Evolutionary conservation across 169 alveolate species (phyloP).

Genomic region (Plasmodium fragile): DNA sequence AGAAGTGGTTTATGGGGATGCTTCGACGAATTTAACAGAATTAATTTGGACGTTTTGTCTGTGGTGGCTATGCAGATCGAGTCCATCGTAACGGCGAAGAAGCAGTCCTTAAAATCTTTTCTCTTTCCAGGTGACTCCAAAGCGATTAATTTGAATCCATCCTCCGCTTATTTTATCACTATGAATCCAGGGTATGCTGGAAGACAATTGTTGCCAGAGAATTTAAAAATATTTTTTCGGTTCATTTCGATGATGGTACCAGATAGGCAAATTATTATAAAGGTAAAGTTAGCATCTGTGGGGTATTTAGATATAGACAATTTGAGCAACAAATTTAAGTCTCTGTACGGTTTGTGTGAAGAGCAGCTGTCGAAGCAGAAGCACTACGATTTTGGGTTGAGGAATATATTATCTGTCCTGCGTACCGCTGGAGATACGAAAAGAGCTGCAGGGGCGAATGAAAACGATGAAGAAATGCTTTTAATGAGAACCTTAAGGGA

Average conservation of each 20-base stretch:
- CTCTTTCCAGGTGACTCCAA: conserved; percentile 87
- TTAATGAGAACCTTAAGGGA: conserved; percentile 94
- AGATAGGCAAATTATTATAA: conserved; percentile 91
- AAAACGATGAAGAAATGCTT: conserved; percentile 79
- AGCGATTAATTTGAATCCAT: conserved; percentile 93
- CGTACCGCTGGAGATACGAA: conserved; percentile 94
- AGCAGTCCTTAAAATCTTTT: conserved; percentile 86
- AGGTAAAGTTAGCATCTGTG: conserved; percentile 95
- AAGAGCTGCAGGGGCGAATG: conserved; percentile 96
- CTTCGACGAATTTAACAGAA: conserved; percentile 98
- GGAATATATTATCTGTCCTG: conserved; percentile 96
- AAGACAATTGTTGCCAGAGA: conserved; percentile 97
- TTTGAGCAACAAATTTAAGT: conserved; percentile 94
- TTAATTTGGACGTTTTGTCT: conserved; percentile 96
- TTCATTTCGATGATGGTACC: conserved; percentile 95
- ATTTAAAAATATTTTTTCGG: conserved; percentile 94
- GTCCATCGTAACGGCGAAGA: conserved; percentile 93
- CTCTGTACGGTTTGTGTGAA: conserved; percentile 95
- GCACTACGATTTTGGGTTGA: conserved; percentile 98
- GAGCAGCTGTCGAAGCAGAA: conserved; percentile 95
- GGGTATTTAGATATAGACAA: conserved; percentile 96
- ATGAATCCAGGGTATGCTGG: conserved; percentile 99
- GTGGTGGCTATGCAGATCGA: conserved; percentile 96
- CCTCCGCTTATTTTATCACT: conserved; percentile 97
- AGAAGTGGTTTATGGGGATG: conserved; percentile 99